A percentile compares a stretch with the other conserved stretches of the same genome.
These are phyloP conservation scores for Aspergillus felis DNA, from an alignment of 2,329 filamentous ascomycete genomes.

Conservation along the genomic window DNA sequence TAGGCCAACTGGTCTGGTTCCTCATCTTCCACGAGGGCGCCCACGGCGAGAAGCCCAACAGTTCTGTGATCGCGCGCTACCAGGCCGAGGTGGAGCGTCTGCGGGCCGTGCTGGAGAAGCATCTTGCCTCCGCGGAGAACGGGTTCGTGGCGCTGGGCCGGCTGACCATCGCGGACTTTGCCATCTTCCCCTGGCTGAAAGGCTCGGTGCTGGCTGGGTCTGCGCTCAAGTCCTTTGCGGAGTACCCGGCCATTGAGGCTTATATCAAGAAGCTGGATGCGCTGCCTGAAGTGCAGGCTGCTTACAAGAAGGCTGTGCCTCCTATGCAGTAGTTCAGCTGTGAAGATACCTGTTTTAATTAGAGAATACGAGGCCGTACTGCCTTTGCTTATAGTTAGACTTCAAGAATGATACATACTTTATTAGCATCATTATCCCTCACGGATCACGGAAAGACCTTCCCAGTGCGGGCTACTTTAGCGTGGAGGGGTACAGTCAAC, in stretches of 20 bases:
- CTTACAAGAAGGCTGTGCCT: background rate
- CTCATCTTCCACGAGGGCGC: conserved; percentile 6
- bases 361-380: too few relatives aligned
- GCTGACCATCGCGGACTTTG: conserved; percentile 8
- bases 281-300: background rate
- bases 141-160: conserved; percentile 5
- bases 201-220: conserved; percentile 1
- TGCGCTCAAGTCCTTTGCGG: background rate
- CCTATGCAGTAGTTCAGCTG: background rate
- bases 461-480: too few relatives aligned
- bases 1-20: conserved; percentile 7
- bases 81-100: conserved; percentile 6
- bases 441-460: too few relatives aligned
- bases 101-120: conserved; percentile 5
- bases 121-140: conserved; percentile 3
- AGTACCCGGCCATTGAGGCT: background rate
- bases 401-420: too few relatives aligned
- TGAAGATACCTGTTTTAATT: too few relatives aligned
- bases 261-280: background rate
- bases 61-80: conserved; percentile 4
- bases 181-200: conserved; percentile 7
- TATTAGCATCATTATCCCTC: too few relatives aligned
- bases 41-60: conserved; percentile 7
- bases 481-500: too few relatives aligned
- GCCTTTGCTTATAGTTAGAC: too few relatives aligned